A percentile compares a stretch with the other conserved stretches of the same genome.
Conservation (phyloP, 2,329 filamentous ascomycete genomes). For the Pseudogymnoascus sp. region DNA sequence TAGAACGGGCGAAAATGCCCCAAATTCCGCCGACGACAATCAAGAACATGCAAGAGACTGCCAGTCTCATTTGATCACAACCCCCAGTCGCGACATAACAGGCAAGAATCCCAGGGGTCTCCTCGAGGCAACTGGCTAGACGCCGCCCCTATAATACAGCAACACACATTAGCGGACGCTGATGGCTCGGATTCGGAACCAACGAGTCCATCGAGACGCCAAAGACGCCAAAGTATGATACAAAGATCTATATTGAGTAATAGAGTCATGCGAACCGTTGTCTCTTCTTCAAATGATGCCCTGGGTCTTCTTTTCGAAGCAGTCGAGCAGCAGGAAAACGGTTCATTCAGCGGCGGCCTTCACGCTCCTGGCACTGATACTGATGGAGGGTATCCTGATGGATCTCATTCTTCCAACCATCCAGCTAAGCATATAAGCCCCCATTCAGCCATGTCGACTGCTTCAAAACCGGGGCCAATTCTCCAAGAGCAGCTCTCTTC, state of each 20-base stretch:
- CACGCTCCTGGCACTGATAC: constrained; percentile 26
- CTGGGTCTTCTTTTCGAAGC: constrained; percentile 45
- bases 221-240: neutral
- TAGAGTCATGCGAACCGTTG: constrained; percentile 37
- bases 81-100: neutral
- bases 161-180: neutral
- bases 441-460: constrained; percentile 12
- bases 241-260: constrained; percentile 8
- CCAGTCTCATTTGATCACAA: neutral
- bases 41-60: neutral
- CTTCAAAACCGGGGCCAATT: neutral
- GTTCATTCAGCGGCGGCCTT: constrained; percentile 24
- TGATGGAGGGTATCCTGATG: constrained; percentile 21
- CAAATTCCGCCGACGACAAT: neutral
- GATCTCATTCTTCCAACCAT: constrained; percentile 27
- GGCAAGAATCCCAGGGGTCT: neutral
- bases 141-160: neutral
- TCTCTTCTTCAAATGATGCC: constrained; percentile 45
- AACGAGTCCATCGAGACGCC: neutral
- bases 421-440: constrained; percentile 31
- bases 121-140: neutral
- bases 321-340: constrained; percentile 29
- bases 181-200: neutral
- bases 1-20: neutral
- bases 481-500: neutral